Conservation (phyloP, 2,329 filamentous ascomycete species). For the Botrytis galanthina region DNA sequence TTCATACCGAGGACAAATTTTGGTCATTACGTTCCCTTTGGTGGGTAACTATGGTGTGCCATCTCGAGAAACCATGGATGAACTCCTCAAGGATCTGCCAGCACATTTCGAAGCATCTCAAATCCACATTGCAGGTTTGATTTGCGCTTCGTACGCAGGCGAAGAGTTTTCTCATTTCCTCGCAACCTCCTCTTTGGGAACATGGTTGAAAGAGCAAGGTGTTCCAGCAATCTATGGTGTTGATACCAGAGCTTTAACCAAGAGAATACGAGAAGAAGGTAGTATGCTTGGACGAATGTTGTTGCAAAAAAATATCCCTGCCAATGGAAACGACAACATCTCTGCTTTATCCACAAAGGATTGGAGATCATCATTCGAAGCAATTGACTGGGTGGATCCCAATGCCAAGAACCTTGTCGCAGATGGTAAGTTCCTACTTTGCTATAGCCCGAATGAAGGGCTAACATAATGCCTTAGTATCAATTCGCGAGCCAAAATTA, state of each 20-base stretch:
- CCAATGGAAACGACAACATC: slow-evolving; percentile 45
- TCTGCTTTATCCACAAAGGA: slow-evolving; percentile 42
- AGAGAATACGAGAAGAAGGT: slow-evolving; percentile 88
- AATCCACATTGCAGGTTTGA: slow-evolving; percentile 91
- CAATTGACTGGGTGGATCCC: slow-evolving; percentile 85
- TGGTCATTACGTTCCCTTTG: slow-evolving; percentile 93
- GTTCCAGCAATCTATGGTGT: slow-evolving; percentile 93
- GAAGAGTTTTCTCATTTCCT: slow-evolving; percentile 96
- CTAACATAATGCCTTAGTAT: slow-evolving; percentile 63
- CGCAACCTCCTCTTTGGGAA: slow-evolving; percentile 82
- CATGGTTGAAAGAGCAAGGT: slow-evolving; percentile 95
- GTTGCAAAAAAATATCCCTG: slow-evolving; percentile 58
- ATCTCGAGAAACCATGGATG: slow-evolving; percentile 78
- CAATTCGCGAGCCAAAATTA: slow-evolving; percentile 79
- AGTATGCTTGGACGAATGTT: slow-evolving; percentile 94
- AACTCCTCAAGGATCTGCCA: slow-evolving; percentile 79
- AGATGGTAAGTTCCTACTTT: slow-evolving; percentile 68
- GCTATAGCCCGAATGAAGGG: slow-evolving; percentile 33
- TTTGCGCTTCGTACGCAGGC: slow-evolving; percentile 87
- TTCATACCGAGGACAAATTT: slow-evolving; percentile 87
- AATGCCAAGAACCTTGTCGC: slow-evolving; percentile 91
- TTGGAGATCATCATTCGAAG: slow-evolving; percentile 64
- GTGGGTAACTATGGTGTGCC: slow-evolving; percentile 98
- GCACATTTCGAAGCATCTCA: slow-evolving; percentile 89
- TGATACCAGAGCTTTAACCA: slow-evolving; percentile 90